Base-by-base conservation (phyloP, 1,284 basidiomycete genomes). In the Ustilago esculenta region DNA sequence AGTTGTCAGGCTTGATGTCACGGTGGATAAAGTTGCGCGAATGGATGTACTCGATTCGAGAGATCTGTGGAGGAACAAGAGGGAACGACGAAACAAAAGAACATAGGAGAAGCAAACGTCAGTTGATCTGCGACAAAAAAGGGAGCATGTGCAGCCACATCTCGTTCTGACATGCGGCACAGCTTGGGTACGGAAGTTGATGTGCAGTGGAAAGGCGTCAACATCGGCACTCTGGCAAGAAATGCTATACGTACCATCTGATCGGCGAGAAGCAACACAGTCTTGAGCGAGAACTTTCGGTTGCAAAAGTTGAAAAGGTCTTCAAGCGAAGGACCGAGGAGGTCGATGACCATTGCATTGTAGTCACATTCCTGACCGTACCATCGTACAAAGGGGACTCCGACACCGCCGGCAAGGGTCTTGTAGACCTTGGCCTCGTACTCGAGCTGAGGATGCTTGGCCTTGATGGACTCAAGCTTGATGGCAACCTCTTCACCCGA, bases 221-320 rank as follows among this genome's bases (percentile, higher is more conserved):
- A n/a, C n/a, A n/a, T n/a, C n/a, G n/a, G n/a, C n/a, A n/a, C n/a
- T n/a, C n/a, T n/a, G n/a, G n/a, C n/a, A n/a, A n/a, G n/a, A 18
- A 30, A 21, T 5, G 36, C 37, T 51, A 57, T 39, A 85, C 88
- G 81, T 81, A 94, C 93, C 80, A 98, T 86, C 84, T 98, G 96
- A 82, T 98, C 95, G 58, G 96, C 95, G 42, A 99, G 88, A 29
- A 98, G 88, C 14, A 98, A 87, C 21, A 98, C 94, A 0, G 96
- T 98, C 87, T 98, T 98, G 79, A 99, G 87, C 68, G 87, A 90
- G 85, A 98, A 98, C 83, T 96, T 97, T 84, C 95, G 90, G 86
- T 95, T 94, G 87, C 96, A 98, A 81, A 98, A 98, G 86, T 98
- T 98, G 90, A 98, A 99, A 17, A 98, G 87, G 80, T 99, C 96